Conservation (phyloP, 78 protist genomes). For the Dictyostelium intermedium region DNA sequence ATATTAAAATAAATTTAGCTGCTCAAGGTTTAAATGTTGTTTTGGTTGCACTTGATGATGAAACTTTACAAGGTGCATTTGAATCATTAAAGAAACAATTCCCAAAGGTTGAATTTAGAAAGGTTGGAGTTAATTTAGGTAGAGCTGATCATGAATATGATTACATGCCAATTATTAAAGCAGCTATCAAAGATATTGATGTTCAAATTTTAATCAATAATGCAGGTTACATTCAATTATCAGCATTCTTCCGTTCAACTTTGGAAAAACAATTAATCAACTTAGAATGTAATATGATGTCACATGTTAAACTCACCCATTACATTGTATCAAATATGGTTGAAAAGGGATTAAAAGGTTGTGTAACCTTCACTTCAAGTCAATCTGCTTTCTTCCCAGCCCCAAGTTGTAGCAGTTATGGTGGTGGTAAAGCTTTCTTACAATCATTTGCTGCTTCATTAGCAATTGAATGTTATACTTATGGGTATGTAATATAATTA, state of each 20-base stretch:
- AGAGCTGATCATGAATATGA: conserved; percentile 56
- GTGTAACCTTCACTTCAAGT: conserved; percentile 46
- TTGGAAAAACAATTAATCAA: conserved; percentile 30
- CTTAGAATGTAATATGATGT: conserved; percentile 79
- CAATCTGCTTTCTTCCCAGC: conserved; percentile 83
- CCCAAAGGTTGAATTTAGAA: conserved; percentile 60
- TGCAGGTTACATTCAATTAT: conserved; percentile 76
- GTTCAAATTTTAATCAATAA: conserved; percentile 70
- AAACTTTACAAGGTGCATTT: conserved; percentile 45
- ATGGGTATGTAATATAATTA: conserved; percentile 17
- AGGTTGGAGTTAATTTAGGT: conserved; percentile 67
- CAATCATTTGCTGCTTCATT: conserved; percentile 62
- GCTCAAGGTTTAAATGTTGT: conserved; percentile 72
- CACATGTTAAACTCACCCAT: conserved; percentile 70
- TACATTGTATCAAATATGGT: conserved; percentile 54
- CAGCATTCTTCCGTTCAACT: conserved; percentile 74
- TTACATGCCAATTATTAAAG: conserved; percentile 48
- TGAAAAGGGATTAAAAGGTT: conserved; percentile 62
- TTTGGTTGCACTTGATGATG: conserved; percentile 79
- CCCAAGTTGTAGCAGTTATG: conserved; percentile 51
- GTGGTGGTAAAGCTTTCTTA: conserved; percentile 79
- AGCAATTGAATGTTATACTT: conserved; percentile 61
- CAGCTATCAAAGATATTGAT: conserved; percentile 78
- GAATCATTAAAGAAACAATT: conserved; percentile 31
- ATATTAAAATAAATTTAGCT: background rate